phyloP scores from a whole-genome alignment of 129 eudicot species.

The Flaveria robusta region DNA sequence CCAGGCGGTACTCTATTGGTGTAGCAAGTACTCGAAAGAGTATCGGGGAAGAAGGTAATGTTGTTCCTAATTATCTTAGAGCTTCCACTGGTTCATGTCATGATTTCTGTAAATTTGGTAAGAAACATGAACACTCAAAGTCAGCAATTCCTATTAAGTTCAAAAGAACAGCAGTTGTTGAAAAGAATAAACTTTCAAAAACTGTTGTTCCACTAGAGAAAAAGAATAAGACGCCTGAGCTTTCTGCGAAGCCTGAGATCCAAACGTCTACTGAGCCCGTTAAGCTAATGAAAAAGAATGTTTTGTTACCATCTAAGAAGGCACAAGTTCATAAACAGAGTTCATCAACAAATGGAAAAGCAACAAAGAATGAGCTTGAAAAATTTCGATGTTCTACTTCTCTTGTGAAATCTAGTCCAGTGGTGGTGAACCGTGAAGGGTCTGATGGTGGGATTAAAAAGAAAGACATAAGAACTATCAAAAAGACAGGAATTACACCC shows the following conservation, averaged over 20 bases:
- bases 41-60: conserved; percentile 30
- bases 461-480: conserved; percentile 29
- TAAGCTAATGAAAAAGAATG: conserved; percentile 45
- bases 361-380: conserved; percentile 34
- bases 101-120: conserved; percentile 80
- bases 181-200: conserved; percentile 32
- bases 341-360: conserved; percentile 17
- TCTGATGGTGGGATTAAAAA: conserved; percentile 29
- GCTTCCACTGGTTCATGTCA: conserved; percentile 93
- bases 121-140: conserved; percentile 35
- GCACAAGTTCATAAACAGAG: conserved; percentile 27
- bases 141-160: conserved; percentile 28
- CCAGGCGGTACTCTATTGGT: conserved; percentile 35
- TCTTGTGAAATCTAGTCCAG: conserved; percentile 33
- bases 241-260: conserved; percentile 27
- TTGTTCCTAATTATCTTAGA: conserved; percentile 71
- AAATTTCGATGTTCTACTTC: conserved; percentile 30
- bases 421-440: conserved; percentile 36
- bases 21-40: conserved; percentile 16
- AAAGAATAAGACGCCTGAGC: conserved; percentile 27
- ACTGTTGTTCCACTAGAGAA: conserved; percentile 25
- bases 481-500: conserved; percentile 19
- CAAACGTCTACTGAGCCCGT: conserved; percentile 39
- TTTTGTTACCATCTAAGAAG: conserved; percentile 34
- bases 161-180: conserved; percentile 18